phyloP scores from a whole-genome alignment of 805 yeast genomes.

The Yamadazyma philogaea region DNA sequence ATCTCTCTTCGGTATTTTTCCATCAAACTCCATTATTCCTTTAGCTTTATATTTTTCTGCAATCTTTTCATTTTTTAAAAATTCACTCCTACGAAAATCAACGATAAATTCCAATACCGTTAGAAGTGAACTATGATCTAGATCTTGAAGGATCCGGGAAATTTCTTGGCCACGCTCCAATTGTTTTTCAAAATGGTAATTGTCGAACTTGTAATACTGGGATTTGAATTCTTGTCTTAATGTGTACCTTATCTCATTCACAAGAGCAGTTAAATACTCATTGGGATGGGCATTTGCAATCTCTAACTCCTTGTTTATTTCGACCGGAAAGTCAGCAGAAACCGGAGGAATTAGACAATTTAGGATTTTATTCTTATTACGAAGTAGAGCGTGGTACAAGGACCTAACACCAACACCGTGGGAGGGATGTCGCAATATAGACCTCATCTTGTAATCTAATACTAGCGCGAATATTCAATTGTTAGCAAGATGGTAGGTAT shows the following conservation, averaged over 20 bases:
- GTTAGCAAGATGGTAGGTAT: constrained; percentile 6
- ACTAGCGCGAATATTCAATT: not conserved
- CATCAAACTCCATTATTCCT: constrained; percentile 10
- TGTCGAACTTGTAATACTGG: not conserved
- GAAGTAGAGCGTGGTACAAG: constrained; percentile 13
- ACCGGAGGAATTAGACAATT: not conserved
- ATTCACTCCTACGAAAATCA: not conserved
- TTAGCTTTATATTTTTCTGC: constrained; percentile 4
- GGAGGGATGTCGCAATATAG: not conserved
- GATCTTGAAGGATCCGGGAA: not conserved
- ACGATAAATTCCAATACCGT: not conserved
- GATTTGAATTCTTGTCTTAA: constrained; percentile 5
- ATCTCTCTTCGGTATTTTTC: constrained; percentile 8
- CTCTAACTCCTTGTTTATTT: constrained; percentile 1
- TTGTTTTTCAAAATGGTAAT: not conserved
- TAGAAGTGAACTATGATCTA: not conserved
- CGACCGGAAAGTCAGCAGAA: not conserved
- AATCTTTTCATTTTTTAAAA: not conserved
- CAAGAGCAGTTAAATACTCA: constrained; percentile 6
- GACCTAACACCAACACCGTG: constrained; percentile 10
- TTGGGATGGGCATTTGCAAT: constrained; percentile 6
- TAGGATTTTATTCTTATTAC: not conserved
- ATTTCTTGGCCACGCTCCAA: not conserved
- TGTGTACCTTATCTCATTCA: constrained; percentile 6
- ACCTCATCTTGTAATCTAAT: not conserved